Conservation (phyloP, 2,329 filamentous ascomycete species). For the Trichophyton rubrum region DNA sequence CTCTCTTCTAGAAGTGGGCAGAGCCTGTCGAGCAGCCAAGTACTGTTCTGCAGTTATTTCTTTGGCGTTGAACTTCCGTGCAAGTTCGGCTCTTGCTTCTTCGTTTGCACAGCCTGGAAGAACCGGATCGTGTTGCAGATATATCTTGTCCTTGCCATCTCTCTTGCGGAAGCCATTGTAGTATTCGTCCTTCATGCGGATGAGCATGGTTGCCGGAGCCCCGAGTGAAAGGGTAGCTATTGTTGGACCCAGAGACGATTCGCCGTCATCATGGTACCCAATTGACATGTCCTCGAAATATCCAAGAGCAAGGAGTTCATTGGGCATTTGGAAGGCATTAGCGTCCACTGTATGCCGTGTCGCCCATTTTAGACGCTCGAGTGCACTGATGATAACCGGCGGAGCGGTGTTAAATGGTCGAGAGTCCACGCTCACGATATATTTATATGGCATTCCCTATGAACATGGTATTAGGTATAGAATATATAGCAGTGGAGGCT, state of each 20-base stretch:
- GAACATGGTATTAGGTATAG: background rate
- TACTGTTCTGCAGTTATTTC: conserved; percentile 18
- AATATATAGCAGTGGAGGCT: background rate
- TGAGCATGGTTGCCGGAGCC: conserved; percentile 38
- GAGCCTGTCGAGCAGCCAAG: conserved; percentile 15
- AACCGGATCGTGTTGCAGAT: conserved; percentile 19
- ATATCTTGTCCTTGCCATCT: background rate
- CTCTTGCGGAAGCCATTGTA: conserved; percentile 20
- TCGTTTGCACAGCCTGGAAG: conserved; percentile 21
- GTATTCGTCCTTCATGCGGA: conserved; percentile 45
- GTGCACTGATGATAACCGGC: conserved; percentile 30
- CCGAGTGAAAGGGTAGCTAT: conserved; percentile 46
- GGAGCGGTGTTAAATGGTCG: conserved; percentile 33
- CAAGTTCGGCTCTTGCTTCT: conserved; percentile 18
- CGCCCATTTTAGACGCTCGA: conserved; percentile 44
- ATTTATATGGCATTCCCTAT: conserved; percentile 49
- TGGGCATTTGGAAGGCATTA: conserved; percentile 33
- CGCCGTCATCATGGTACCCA: conserved; percentile 49
- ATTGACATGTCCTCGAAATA: conserved; percentile 47
- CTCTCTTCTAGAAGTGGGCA: conserved; percentile 20
- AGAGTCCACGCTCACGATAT: conserved; percentile 39
- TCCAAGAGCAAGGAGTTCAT: conserved; percentile 44
- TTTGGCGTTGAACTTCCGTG: conserved; percentile 13
- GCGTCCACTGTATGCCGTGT: conserved; percentile 28
- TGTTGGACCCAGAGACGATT: conserved; percentile 42